Conservation (phyloP, 441 rosid species). For the Gossypium lobatum region DNA sequence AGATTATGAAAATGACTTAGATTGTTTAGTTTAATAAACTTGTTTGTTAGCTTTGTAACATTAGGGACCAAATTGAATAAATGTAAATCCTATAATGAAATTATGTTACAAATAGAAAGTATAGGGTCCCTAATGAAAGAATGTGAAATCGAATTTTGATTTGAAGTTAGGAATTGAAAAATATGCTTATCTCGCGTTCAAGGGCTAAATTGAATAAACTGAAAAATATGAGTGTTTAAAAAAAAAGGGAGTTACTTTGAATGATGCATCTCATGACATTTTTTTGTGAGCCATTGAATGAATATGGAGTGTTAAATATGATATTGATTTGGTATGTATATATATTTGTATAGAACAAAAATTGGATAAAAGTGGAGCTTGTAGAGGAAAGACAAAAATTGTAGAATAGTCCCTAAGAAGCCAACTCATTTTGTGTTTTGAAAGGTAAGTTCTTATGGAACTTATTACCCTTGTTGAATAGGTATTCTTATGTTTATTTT, state of each 20-base stretch:
- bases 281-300: background rate
- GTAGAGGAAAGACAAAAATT: background rate
- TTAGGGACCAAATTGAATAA: background rate
- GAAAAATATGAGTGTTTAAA: background rate
- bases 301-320: background rate
- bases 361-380: background rate
- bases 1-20: too few relatives aligned
- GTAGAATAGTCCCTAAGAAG: background rate
- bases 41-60: background rate
- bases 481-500: background rate
- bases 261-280: background rate
- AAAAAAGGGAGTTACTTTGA: background rate
- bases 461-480: background rate
- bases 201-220: background rate
- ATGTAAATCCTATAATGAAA: too few relatives aligned
- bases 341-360: background rate
- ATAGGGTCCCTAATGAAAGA: background rate
- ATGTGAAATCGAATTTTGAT: background rate
- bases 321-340: background rate
- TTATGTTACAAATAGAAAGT: background rate
- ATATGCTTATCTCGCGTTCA: background rate
- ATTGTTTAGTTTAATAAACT: too few relatives aligned
- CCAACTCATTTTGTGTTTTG: background rate
- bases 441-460: background rate
- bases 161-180: too few relatives aligned